phyloP scores from a whole-genome alignment of 352 stramenopile genomes.

The Phytopythium kandeliae region DNA sequence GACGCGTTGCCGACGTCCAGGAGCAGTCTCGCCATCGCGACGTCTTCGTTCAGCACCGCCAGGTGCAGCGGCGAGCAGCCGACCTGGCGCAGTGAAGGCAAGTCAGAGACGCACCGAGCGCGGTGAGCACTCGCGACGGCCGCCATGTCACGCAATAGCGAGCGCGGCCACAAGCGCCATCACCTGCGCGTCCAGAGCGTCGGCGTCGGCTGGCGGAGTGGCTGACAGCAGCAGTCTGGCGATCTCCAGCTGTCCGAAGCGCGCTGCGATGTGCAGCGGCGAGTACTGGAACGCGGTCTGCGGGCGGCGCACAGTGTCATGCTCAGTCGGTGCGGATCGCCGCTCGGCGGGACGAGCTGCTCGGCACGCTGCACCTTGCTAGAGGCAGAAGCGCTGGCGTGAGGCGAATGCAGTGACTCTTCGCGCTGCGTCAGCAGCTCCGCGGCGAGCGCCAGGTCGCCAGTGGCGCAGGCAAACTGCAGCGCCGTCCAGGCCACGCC shows the following conservation, averaged over 20 bases:
- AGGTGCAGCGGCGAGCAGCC: constrained; percentile 56
- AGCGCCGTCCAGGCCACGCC: constrained; percentile 64
- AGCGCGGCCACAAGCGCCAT: not conserved
- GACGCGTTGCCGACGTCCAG: constrained; percentile 29
- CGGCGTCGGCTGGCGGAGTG: constrained; percentile 10
- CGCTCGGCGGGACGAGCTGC: no score
- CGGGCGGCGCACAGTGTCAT: no score
- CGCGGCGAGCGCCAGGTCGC: constrained; percentile 35
- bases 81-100: no score
- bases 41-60: constrained; percentile 43
- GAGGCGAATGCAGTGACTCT: constrained; percentile 9
- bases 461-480: constrained; percentile 70
- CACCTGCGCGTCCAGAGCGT: constrained; percentile 31
- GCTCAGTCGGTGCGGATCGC: no score
- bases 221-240: constrained; percentile 40
- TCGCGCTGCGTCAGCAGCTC: constrained; percentile 11
- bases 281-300: constrained; percentile 64
- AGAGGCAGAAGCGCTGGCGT: constrained; percentile 3
- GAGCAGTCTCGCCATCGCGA: constrained; percentile 44
- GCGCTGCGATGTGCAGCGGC: constrained; percentile 60
- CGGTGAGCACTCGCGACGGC: no score
- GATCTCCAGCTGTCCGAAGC: constrained; percentile 44
- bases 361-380: constrained; percentile 2
- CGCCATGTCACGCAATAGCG: no score
- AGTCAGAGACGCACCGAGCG: no score